These are phyloP conservation scores for Kodamaea kaohsiungensis DNA, from an alignment of 805 yeast genomes.

Conservation along the genomic window DNA sequence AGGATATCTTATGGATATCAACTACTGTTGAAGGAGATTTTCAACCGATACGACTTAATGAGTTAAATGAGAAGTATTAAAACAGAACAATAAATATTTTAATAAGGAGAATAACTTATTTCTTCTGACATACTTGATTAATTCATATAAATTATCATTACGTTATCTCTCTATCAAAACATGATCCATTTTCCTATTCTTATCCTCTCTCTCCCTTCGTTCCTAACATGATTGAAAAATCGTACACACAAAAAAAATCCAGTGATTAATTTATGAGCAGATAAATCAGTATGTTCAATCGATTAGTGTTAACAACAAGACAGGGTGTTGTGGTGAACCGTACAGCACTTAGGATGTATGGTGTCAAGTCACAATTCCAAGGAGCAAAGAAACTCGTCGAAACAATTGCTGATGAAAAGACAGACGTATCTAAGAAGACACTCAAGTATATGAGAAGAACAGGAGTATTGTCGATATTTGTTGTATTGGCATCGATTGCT, in stretches of 20 bases:
- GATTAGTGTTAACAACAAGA: neutral
- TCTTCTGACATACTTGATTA: no score
- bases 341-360: slow-evolving; percentile 5
- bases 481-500: slow-evolving; percentile 28
- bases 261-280: neutral
- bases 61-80: no score
- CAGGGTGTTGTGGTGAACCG: neutral
- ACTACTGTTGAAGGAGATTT: slow-evolving; percentile 28
- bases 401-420: slow-evolving; percentile 35
- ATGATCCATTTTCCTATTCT: no score
- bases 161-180: no score
- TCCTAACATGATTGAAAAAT: neutral
- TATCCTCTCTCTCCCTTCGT: no score
- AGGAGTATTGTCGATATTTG: slow-evolving; percentile 29
- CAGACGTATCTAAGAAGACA: slow-evolving; percentile 30
- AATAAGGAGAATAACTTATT: no score
- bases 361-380: slow-evolving; percentile 19
- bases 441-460: slow-evolving; percentile 23
- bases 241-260: neutral
- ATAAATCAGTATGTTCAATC: neutral
- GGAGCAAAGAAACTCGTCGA: slow-evolving; percentile 26
- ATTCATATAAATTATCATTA: no score
- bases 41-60: neutral
- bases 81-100: no score
- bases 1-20: slow-evolving; percentile 63